Base-by-base conservation (phyloP, 345 rosid genomes). In the Populus simonii region DNA sequence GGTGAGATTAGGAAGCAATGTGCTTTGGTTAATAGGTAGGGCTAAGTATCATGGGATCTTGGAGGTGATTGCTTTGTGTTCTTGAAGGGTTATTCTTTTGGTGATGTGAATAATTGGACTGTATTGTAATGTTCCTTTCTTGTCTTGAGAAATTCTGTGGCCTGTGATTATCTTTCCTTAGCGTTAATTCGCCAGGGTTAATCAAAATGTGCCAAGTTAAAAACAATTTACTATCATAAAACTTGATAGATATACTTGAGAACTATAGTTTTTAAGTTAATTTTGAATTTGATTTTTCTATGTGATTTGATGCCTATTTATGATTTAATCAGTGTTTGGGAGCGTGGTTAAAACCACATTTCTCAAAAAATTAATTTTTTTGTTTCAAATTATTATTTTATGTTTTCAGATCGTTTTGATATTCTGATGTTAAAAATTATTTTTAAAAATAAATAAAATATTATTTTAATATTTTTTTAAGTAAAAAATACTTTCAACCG, bases 1-100 rank as follows among this genome's bases (percentile, higher is more conserved):
- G 97, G 98, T 0, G 88, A 87, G 71, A 92, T 94, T 67, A 89
- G 98, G 80, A 92, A 85, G 84, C 83, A 78, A 1, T 92, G 97
- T 79, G 89, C 91, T 6, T 36, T 88, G n/a, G 92, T 88, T 22
- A 89, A 85, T 81, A 85, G 87, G 74, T 86, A 73, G 83, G 59
- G 59, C 59, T 20, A 18, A 2, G 55, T 20, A 18, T 53, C 22
- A 22, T 8, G 16, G 16, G 17, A 0, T 3, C 12, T 45, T 3
- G 6, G 1, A 13, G 51, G 1, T 0, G 1, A 2, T 3, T 1
- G 18, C 0, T 11, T 11, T 45, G 12, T 13, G 17, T 3, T 45
- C 51, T 45, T 1, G 18, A 47, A 3, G 51, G 5, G 15, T 13
- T 47, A 11, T 33, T 13, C 4, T 47, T 47, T 47, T 4, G 17